Evolutionary conservation across 495 filamentous ascomycete species (phyloP), one percentile per base, ranked within the genome.

Genomic region (Tuber melanosporum): DNA sequence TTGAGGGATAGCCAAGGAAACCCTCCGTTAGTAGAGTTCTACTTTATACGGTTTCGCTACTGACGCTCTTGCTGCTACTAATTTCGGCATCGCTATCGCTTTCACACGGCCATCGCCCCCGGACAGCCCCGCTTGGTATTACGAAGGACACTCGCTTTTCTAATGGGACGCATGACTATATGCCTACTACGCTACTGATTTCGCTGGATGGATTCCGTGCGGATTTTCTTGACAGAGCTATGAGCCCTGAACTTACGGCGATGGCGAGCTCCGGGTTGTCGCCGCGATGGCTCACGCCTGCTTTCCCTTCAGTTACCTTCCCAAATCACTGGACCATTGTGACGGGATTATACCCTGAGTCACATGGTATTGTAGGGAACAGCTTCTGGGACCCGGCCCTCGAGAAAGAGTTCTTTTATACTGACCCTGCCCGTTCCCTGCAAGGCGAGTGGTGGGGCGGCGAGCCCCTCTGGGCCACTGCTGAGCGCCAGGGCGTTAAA

Each of bases 141-240:
- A 36, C 57, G 26, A 66, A 66, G 57, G 57, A 66, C 57, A 66
- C 57, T 36, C 57, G 57, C 14, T 81, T 88, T 57, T 93, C 89
- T 77, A 95, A 95, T 83, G 96, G 95, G 44, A 96, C 94, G 0
- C 91, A 94, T 2, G 84, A 91, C 15, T 99, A 97, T 83, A 90
- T 90, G 5, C 93, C 93, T 26, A 99, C 95, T 0, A 99, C 95
- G 1, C 92, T 99, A 62, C 84, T 98, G 71, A 92, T 99, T 79
- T 98, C 95, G 49, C 87, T 99, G 15, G 95, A 99, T 84, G 95
- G 95, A 3, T 98, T 99, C 84, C 91, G 95, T n/a, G 94, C 96
- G 3, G 95, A 98, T 83, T 99, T 97, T 79, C 88, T 99, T 47
- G 88, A 89, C 46, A 89, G 94, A 42, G 90, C 90, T 10, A 83